Evolutionary conservation across 192 early-diverging fungal species (phyloP).

Genomic region (Thoreauomyces humboldtii): DNA sequence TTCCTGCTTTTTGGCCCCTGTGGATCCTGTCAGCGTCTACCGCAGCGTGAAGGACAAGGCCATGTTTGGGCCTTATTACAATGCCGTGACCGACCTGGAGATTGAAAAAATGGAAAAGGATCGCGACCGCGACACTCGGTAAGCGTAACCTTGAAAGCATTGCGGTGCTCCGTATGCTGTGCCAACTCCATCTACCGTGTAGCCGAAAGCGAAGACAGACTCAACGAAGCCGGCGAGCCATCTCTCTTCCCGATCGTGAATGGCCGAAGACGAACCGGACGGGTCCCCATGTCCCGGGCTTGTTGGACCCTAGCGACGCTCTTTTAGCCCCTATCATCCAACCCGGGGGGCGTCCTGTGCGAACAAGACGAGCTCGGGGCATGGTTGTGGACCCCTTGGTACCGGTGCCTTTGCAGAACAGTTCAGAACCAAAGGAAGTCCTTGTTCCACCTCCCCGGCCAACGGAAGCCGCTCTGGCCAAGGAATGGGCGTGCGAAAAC

Average conservation of each 20-base stretch:
- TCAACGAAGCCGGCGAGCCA: conserved; percentile 57
- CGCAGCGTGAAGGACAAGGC: conserved; percentile 21
- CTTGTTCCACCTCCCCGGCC: background rate
- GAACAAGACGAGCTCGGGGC: background rate
- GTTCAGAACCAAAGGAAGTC: background rate
- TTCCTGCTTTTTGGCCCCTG: conserved; percentile 64
- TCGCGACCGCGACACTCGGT: conserved; percentile 68
- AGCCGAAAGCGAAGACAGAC: conserved; percentile 85
- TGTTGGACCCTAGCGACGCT: too few relatives aligned
- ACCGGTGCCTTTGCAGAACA: too few relatives aligned
- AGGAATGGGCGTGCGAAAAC: conserved; percentile 32
- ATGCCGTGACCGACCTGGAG: conserved; percentile 25
- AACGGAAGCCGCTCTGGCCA: background rate
- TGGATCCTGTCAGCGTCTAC: conserved; percentile 36
- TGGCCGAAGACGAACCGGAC: conserved; percentile 63
- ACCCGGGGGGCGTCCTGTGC: too few relatives aligned
- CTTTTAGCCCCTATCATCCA: too few relatives aligned
- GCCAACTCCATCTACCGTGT: too few relatives aligned
- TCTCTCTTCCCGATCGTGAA: conserved; percentile 69
- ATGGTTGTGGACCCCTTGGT: background rate
- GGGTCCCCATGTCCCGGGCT: conserved; percentile 19
- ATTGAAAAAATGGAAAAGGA: conserved; percentile 84
- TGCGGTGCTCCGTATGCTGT: background rate
- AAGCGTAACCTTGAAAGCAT: background rate
- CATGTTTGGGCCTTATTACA: conserved; percentile 32